Conservation (phyloP, 2,329 filamentous ascomycete genomes). For the Pochonia chlamydosporia region DNA sequence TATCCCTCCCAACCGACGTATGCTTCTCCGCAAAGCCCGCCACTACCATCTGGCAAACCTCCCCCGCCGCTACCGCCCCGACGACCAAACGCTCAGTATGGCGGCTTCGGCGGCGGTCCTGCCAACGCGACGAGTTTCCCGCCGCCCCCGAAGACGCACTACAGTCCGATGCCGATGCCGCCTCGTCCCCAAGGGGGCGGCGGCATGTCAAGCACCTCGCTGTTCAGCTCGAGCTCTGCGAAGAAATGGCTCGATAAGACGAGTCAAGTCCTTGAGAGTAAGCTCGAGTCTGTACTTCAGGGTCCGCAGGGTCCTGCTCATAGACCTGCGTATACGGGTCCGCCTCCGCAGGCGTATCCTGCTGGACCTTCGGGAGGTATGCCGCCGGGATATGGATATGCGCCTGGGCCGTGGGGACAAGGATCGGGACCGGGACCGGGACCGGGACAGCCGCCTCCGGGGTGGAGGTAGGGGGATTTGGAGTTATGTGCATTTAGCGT, state of each 20-base stretch:
- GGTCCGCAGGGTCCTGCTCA: conserved; percentile 9
- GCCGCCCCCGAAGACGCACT: conserved; percentile 26
- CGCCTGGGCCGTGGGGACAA: not conserved
- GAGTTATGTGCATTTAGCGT: no score
- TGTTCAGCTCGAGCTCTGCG: conserved; percentile 27
- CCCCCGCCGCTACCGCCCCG: conserved; percentile 23
- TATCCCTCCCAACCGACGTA: conserved; percentile 11
- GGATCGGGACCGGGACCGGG: not conserved
- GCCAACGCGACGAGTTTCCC: conserved; percentile 21
- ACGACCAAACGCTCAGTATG: conserved; percentile 13
- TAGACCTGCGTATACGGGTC: conserved; percentile 7
- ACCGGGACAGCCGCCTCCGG: not conserved
- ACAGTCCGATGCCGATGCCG: conserved; percentile 17
- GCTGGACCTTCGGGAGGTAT: conserved; percentile 1
- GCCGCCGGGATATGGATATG: not conserved
- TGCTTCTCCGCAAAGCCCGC: conserved; percentile 2
- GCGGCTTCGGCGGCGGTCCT: conserved; percentile 16
- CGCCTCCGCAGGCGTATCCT: conserved; percentile 1
- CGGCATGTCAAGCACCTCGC: conserved; percentile 12
- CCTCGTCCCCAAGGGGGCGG: conserved; percentile 14
- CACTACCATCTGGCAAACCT: conserved; percentile 3
- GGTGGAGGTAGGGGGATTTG: not conserved
- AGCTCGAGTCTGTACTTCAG: conserved; percentile 24
- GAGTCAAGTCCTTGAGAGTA: conserved; percentile 27
- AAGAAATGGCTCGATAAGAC: conserved; percentile 30